Evolutionary conservation across 176 grass and related monocot genomes (phyloP), one percentile per base, ranked within the genome.

Genomic region (Luzula sylvatica): DNA sequence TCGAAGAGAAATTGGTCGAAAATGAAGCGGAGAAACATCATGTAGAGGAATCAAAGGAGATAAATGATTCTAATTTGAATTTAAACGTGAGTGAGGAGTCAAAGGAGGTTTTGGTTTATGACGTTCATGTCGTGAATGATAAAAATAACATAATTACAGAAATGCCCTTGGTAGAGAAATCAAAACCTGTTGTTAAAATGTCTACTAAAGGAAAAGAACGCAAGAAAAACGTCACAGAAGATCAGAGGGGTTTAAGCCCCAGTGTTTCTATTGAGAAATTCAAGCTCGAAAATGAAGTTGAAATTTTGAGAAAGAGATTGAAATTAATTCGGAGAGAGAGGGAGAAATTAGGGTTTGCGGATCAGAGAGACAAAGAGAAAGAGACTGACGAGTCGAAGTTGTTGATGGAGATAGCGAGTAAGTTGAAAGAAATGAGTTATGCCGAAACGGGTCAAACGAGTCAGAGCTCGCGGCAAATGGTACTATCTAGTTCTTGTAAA

Each of bases 41-140:
- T 54, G 42, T 21, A 43, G 67, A 53, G 16, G 58, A 83, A 78
- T 16, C 48, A 55, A 23, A 24, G 42, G 56, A 74, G 23, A 41
- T 43, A 42, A 38, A 66, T 58, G 38, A 47, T 41, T 42, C 62
- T 48, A 24, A 62, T 78, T 26, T 63, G 44, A 65, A 71, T 77
- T 57, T 57, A 56, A 61, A 15, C 53, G 20, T 4, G 23, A 15
- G 55, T 71, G 69, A 71, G 40, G 41, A 50, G 27, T 7, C 14
- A 11, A 81, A 72, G 45, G 90, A 85, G 49, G 67, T 61, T 18
- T 68, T 65, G 38, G 64, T 98, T 19, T 75, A 72, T 22, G 87
- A 94, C 56, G 87, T 94, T 15, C 82, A 94, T 78, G 87, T 94
- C 26, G 68, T 98, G 56, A 78, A 79, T 55, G 78, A 87, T 61